Evolutionary conservation across 1,284 basidiomycete genomes (phyloP), one percentile per base, ranked within the genome.

Genomic region (Irpex lacteus): DNA sequence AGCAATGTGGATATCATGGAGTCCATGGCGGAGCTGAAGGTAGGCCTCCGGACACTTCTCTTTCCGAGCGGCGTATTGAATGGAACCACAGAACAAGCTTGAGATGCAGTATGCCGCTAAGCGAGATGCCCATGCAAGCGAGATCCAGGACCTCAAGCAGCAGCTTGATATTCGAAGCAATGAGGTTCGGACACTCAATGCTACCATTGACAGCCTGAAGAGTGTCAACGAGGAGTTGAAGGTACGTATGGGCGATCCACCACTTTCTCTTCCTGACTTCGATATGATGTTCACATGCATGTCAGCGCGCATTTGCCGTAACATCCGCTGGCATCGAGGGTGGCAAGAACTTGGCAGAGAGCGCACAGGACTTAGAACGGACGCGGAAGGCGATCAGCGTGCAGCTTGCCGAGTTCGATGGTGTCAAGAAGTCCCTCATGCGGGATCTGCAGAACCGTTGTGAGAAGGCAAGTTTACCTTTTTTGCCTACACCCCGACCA

Each of bases 361-460:
- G 95, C 70, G 95, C 96, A 5, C 92, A 96, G 77, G 98, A 99
- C 78, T 88, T 99, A 71, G 98, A 99, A 79, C 86, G 96, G 61
- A 96, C 95, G 60, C 90, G 98, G 71, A 98, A 98, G 80, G 94
- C 95, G 18, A 96, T 98, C 81, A 96, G 96, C 70, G 89, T 95
- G 21, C 98, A 99, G 75, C 89, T 98, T 68, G 93, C 96, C 69
- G 98, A 99, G 76, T 99, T 99, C 76, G 98, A 99, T 76, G 91
- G 92, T 40, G 95, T 98, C 75, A 99, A 99, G 87, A 98, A 98
- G 83, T 97, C 93, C 66, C 85, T 99, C 69, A 98, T 99, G 93
- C 91, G 95, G 59, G 98, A 99, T 81, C 81, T 99, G 69, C 98
- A 98, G 81, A 98, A 99, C 78, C 95, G 98, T 55, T 99, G 98